Base-by-base conservation (phyloP, 495 filamentous ascomycete genomes). In the Alectoria sarmentosa region DNA sequence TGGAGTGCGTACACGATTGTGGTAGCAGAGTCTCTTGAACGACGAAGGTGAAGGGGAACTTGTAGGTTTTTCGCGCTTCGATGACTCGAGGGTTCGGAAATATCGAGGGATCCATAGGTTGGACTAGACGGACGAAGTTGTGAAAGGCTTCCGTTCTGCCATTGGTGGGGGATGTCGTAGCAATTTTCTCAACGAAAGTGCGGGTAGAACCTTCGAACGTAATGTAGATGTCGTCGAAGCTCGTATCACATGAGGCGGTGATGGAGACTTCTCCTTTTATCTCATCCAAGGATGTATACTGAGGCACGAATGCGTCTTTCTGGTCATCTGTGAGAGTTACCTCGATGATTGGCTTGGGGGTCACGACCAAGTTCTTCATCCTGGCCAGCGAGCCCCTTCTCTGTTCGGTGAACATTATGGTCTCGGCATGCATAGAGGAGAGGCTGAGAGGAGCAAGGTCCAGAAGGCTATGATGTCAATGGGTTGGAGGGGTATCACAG, bases 11-110 rank as follows among this genome's bases (percentile, higher is more conserved):
- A 75, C 89, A 92, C 8, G 81, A 71, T 64, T 82, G 79, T 7
- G 83, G 83, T 11, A 87, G 76, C 48, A 97, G 80, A 15, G 85
- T 84, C 37, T 83, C 80, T 1, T 95, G 94, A 17, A 98, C 83
- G 44, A 90, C 87, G 70, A 98, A 98, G 65, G 84, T 86, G 76
- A 97, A 98, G 3, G 91, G 89, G 61, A 96, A 86, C 19, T 74
- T 84, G 73, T 92, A 90, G 34, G 77, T 82, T 58, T 76, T 77
- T 5, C 85, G 89, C 4, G 83, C 79, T 72, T 90, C 83, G 17
- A 91, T 74, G 28, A 91, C 76, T 11, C 88, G 78, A 23, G 89
- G 84, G 17, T 82, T 78, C 0, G 92, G 92, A 67, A 92, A 90
- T 3, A 79, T 75, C 4, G 82, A 74, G 15, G 88, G 81, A 42